phyloP scores from a whole-genome alignment of 208 protist genomes.

The Entamoeba invadens region DNA sequence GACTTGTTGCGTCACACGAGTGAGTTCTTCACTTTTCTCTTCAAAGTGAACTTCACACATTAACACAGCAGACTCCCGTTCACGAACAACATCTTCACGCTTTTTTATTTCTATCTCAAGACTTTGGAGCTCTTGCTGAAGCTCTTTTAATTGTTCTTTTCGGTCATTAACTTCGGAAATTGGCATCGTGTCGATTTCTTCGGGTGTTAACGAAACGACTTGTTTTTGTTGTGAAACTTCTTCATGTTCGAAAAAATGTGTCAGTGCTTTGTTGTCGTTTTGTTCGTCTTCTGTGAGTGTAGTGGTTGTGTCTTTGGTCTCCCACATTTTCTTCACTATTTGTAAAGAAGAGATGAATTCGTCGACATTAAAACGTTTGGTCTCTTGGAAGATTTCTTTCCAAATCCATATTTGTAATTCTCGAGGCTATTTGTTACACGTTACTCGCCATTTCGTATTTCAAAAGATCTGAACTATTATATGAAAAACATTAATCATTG shows the following conservation, averaged over 20 bases:
- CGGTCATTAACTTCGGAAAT: background rate
- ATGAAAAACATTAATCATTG: too few species aligned
- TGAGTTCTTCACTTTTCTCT: background rate
- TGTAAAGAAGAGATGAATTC: background rate
- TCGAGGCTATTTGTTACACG: background rate
- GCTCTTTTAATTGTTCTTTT: background rate
- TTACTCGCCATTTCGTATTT: too few species aligned
- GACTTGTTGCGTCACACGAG: background rate
- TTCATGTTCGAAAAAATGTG: background rate
- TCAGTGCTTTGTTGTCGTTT: background rate
- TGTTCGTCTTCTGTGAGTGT: background rate
- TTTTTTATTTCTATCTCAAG: too few species aligned
- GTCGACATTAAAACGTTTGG: background rate
- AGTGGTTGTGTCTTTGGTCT: background rate
- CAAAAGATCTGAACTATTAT: too few species aligned
- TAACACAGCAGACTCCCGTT: background rate
- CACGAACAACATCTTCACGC: background rate
- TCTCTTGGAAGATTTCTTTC: background rate
- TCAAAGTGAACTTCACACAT: background rate
- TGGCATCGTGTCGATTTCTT: background rate
- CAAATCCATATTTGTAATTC: constrained; percentile 1
- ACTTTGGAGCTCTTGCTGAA: too few species aligned
- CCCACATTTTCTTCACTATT: background rate
- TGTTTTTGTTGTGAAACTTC: background rate
- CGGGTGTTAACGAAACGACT: too few species aligned